Evolutionary conservation across 352 stramenopile genomes (phyloP).

Genomic region (Globisporangium alternatum): DNA sequence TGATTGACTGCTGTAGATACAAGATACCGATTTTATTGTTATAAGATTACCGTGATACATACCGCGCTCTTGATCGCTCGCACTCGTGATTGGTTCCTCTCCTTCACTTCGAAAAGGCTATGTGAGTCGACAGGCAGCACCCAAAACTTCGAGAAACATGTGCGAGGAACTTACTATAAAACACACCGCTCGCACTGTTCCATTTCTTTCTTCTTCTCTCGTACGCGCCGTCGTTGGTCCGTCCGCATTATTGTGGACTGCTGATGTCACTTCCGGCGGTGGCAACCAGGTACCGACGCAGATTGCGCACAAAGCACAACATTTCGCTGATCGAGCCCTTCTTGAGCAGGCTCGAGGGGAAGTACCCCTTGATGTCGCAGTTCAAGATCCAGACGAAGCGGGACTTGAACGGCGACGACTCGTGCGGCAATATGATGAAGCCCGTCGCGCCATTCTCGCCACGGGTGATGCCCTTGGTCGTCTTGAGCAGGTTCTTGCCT

Average conservation of each 20-base stretch:
- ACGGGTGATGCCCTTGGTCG: constrained; percentile 68
- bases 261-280: constrained; percentile 39
- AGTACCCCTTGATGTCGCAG: constrained; percentile 86
- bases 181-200: constrained; percentile 1
- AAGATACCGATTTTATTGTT: constrained; percentile 18
- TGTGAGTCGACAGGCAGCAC: constrained; percentile 5
- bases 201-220: neutral
- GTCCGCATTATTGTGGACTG: constrained; percentile 21
- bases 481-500: constrained; percentile 68
- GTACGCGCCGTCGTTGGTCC: constrained; percentile 14
- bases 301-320: constrained; percentile 75
- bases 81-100: neutral
- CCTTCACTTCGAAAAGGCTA: constrained; percentile 10
- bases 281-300: constrained; percentile 61
- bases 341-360: constrained; percentile 70
- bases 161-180: constrained; percentile 13
- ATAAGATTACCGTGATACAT: constrained; percentile 16
- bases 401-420: constrained; percentile 72
- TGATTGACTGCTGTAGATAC: constrained; percentile 8
- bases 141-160: constrained; percentile 4
- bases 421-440: constrained; percentile 73
- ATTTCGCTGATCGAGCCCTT: constrained; percentile 81
- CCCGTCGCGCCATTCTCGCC: constrained; percentile 74
- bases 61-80: neutral
- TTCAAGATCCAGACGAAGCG: constrained; percentile 82